A percentile compares a stretch with the other conserved stretches of the same genome.
Evolutionary conservation across 1,139 yeast species (phyloP).

Genomic region (Williopsis jadinii): DNA sequence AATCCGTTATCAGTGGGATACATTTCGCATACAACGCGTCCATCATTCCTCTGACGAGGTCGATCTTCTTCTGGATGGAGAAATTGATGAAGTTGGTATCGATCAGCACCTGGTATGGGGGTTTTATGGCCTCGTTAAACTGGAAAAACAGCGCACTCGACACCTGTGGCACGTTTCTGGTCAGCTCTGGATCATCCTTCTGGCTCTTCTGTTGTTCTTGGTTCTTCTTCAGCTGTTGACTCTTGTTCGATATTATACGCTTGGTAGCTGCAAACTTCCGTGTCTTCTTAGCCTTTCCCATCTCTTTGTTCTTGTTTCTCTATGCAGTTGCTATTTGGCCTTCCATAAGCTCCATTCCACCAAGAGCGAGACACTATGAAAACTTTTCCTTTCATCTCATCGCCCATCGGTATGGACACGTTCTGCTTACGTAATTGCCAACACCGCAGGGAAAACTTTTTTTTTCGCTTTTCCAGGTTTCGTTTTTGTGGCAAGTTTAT

Average conservation of each 20-base stretch:
- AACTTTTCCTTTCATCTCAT: too few relatives aligned
- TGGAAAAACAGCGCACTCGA: constrained; percentile 94
- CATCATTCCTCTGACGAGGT: constrained; percentile 92
- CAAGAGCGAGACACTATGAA: too few relatives aligned
- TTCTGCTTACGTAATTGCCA: too few relatives aligned
- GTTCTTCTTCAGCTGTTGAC: constrained; percentile 39
- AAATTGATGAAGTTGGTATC: constrained; percentile 97
- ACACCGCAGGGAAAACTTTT: too few relatives aligned
- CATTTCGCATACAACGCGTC: constrained; percentile 91
- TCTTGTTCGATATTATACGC: constrained; percentile 69
- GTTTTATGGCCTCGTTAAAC: constrained; percentile 87
- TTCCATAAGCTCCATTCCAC: too few relatives aligned
- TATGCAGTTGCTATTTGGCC: too few relatives aligned
- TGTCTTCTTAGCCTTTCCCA: constrained; percentile 97
- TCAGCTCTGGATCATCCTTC: constrained; percentile 69
- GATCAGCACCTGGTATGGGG: constrained; percentile 91
- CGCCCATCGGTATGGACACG: too few relatives aligned
- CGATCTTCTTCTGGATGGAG: constrained; percentile 91
- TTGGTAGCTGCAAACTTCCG: constrained; percentile 93
- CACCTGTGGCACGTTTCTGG: constrained; percentile 88
- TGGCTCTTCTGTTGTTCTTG: constrained; percentile 30
- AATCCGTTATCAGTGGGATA: constrained; percentile 91
- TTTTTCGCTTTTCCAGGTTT: too few relatives aligned
- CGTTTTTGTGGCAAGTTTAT: too few relatives aligned
- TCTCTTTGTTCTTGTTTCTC: constrained; percentile 21